These are phyloP conservation scores for Mycena epipterygia DNA, from an alignment of 768 basidiomycete species.

Conservation along the genomic window DNA sequence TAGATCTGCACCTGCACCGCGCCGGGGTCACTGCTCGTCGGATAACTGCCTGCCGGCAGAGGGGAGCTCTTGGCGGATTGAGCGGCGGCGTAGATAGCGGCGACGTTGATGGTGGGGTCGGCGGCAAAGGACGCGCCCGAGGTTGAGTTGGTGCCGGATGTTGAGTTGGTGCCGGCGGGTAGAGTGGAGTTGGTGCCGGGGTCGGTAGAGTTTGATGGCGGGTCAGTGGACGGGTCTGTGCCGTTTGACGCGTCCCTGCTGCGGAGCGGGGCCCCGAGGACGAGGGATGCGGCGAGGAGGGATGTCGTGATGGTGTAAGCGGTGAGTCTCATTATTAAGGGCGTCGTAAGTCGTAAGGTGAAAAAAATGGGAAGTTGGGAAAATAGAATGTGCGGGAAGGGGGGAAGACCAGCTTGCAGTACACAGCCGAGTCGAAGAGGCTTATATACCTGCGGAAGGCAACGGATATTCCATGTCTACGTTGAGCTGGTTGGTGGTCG, in stretches of 20 bases:
- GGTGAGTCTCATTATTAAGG: neutral
- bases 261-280: too few relatives aligned
- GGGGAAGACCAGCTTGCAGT: neutral
- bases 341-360: neutral
- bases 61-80: slow-evolving; percentile 23
- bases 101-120: slow-evolving; percentile 34
- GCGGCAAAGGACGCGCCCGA: slow-evolving; percentile 30
- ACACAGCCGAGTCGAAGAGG: too few relatives aligned
- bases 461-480: too few relatives aligned
- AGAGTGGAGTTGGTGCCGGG: neutral
- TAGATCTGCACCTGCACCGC: slow-evolving; percentile 28
- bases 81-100: slow-evolving; percentile 33
- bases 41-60: slow-evolving; percentile 18
- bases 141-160: neutral
- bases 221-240: too few relatives aligned
- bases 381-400: neutral
- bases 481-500: too few relatives aligned
- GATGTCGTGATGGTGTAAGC: too few relatives aligned
- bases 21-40: slow-evolving; percentile 11
- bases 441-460: too few relatives aligned
- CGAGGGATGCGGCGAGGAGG: too few relatives aligned
- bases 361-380: neutral
- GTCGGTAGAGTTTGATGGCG: too few relatives aligned
- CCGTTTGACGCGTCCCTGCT: too few relatives aligned
- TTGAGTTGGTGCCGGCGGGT: neutral